Conservation (phyloP, 73 alveolate species). For the Stentor roeselii region DNA sequence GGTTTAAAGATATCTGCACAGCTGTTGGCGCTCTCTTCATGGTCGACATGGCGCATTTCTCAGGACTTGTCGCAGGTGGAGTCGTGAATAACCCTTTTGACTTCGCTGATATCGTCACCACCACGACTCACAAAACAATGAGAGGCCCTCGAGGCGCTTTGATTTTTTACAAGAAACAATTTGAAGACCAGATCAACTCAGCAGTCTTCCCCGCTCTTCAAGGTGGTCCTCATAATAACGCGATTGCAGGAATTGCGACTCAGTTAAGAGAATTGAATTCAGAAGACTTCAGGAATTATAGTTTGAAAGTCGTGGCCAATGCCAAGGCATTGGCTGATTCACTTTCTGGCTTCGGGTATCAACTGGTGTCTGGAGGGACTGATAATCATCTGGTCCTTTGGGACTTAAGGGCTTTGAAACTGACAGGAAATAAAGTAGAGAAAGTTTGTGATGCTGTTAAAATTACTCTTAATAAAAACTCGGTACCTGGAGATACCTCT, state of each 20-base stretch:
- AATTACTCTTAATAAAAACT: constrained; percentile 66
- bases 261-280: constrained; percentile 74
- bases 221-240: constrained; percentile 96
- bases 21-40: constrained; percentile 83
- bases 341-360: constrained; percentile 66
- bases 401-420: constrained; percentile 62
- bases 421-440: constrained; percentile 75
- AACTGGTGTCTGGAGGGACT: constrained; percentile 86
- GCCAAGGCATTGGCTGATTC: constrained; percentile 71
- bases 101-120: constrained; percentile 90
- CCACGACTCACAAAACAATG: constrained; percentile 94
- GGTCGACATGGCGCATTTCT: constrained; percentile 93
- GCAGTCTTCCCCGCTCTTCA: constrained; percentile 92
- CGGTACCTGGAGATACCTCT: constrained; percentile 64
- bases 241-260: constrained; percentile 87
- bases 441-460: constrained; percentile 66
- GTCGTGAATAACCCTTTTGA: constrained; percentile 83
- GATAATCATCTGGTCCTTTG: constrained; percentile 85
- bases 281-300: constrained; percentile 77
- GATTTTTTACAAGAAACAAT: constrained; percentile 74
- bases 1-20: constrained; percentile 72
- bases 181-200: constrained; percentile 63
- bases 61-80: constrained; percentile 89
- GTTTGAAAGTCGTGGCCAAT: constrained; percentile 70
- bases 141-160: constrained; percentile 96